Evolutionary conservation across 805 yeast genomes (phyloP), one percentile per base, ranked within the genome.

Genomic region (Candida dajiaensis): DNA sequence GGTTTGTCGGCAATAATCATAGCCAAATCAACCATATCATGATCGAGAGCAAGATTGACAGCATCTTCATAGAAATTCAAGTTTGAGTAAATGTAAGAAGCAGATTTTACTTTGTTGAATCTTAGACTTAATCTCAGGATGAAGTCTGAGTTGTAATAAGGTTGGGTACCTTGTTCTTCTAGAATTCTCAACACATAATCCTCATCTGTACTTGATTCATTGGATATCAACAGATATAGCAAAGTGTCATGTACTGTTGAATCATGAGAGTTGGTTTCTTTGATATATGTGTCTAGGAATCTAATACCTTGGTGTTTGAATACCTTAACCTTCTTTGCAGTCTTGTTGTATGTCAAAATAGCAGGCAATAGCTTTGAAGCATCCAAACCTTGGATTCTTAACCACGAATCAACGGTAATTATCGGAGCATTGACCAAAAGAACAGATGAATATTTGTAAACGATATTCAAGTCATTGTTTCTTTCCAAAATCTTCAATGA

Each of bases 31-130:
- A 80, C 65, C 54, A 83, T 67, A 29, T 77, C 77, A 50, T 78
- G 66, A 4, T 77, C 73, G 40, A 94, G 67, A 0, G 97, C 92
- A 46, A 94, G 62, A 42, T 73, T 72, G 31, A 90, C 79, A 0
- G 98, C 97, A 45, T 86, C 89, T 50, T 89, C 95, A 58, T 74
- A 86, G 40, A 85, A 71, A 4, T 74, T 78, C 64, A 88, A 65
- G 43, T 77, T 70, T 1, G 94, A 77, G 55, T 85, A 80, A n/a
- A 94, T 74, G 48, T 77, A 74, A 10, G 89, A 80, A 1, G 96
- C 89, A 1, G 90, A 76, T 49, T 78, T 78, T 42, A 73, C 69
- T 48, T 78, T 80, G 11, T 76, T 63, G 57, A 76, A 74, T 46
- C 74, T 76, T 42, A 85, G 71, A 55, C 95, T 85, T 26, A 89